Conservation (phyloP, 306 rosid genomes). For the Ceratonia siliqua region DNA sequence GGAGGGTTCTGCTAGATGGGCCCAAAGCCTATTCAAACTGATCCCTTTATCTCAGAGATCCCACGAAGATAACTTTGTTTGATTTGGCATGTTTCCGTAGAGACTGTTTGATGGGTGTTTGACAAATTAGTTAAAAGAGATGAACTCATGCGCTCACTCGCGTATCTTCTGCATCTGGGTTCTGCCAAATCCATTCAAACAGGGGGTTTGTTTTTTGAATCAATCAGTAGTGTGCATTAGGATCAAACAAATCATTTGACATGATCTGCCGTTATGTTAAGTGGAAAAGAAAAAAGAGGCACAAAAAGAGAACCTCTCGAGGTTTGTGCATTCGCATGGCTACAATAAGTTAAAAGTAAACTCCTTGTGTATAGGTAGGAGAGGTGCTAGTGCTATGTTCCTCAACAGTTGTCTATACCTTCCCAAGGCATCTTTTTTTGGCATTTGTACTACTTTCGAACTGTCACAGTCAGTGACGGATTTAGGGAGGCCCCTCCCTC, state of each 20-base stretch:
- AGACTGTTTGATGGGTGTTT: too few species aligned
- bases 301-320: slow-evolving; percentile 11
- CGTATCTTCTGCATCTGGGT: background rate
- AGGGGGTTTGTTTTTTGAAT: background rate
- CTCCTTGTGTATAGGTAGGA: background rate
- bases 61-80: too few species aligned
- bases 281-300: background rate
- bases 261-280: slow-evolving; percentile 17
- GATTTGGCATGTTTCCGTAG: background rate
- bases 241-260: slow-evolving; percentile 8
- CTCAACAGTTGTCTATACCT: background rate
- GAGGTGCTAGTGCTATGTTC: background rate
- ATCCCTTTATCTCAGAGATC: background rate
- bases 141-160: background rate
- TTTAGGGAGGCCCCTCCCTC: too few species aligned
- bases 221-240: background rate
- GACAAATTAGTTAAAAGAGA: background rate
- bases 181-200: background rate
- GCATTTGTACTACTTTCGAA: background rate
- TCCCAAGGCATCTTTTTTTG: background rate
- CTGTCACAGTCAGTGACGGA: too few species aligned
- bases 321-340: slow-evolving; percentile 21
- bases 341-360: background rate
- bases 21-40: background rate
- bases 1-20: background rate